phyloP scores from a whole-genome alignment of 2,329 filamentous ascomycete species.

The Aureobasidium lini region DNA sequence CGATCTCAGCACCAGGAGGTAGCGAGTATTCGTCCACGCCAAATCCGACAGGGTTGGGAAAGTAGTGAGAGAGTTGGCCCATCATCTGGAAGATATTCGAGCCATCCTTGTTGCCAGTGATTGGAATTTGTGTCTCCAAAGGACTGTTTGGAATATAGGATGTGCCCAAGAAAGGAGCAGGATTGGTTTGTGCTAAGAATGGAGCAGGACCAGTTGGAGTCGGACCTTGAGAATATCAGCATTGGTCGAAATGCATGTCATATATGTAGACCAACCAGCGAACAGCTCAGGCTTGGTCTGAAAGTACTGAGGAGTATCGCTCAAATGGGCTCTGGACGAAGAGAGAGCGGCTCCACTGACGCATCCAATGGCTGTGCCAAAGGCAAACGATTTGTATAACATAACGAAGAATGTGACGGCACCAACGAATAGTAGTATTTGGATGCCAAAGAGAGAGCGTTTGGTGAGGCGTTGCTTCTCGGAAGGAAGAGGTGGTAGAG shows the following conservation, averaged over 20 bases:
- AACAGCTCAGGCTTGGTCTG: conserved; percentile 53
- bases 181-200: conserved; percentile 64
- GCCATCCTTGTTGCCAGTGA: conserved; percentile 50
- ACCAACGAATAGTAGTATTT: conserved; percentile 15
- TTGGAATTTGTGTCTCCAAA: conserved; percentile 63
- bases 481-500: background rate
- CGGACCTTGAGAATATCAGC: conserved; percentile 40
- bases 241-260: background rate
- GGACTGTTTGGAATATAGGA: conserved; percentile 63
- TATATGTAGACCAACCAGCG: conserved; percentile 20
- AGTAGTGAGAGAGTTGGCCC: conserved; percentile 63
- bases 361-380: conserved; percentile 21
- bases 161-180: conserved; percentile 52
- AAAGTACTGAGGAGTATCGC: conserved; percentile 54
- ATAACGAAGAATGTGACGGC: conserved; percentile 26
- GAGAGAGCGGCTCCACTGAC: conserved; percentile 19
- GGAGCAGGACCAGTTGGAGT: conserved; percentile 63
- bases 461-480: background rate
- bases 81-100: conserved; percentile 64
- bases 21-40: conserved; percentile 65
- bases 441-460: conserved; percentile 14
- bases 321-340: conserved; percentile 12
- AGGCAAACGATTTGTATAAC: conserved; percentile 26
- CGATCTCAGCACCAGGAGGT: conserved; percentile 58
- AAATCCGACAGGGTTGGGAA: conserved; percentile 60